A percentile compares a stretch with the other conserved stretches of the same genome.
Evolutionary conservation across 2,329 filamentous ascomycete genomes (phyloP).

Genomic region (Cryphonectria parasitica): DNA sequence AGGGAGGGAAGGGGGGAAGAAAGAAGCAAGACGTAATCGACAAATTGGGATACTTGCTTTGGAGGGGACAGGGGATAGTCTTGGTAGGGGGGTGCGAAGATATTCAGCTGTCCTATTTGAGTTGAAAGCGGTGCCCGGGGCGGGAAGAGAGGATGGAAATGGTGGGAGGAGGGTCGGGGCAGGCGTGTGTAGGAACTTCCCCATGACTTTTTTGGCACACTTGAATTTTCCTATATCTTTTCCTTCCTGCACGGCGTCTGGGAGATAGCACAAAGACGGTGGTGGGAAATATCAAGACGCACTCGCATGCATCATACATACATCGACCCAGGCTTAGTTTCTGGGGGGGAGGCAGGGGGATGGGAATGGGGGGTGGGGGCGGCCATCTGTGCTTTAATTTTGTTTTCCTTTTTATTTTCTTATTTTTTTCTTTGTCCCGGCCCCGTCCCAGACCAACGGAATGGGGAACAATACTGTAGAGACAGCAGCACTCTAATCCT

Average conservation of each 20-base stretch:
- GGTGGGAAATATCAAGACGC: constrained; percentile 11
- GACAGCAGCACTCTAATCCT: background rate
- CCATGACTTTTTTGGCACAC: background rate
- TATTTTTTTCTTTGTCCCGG: background rate
- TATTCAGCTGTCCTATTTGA: background rate
- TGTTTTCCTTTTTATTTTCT: background rate
- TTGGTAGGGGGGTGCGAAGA: no score
- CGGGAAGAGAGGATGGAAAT: no score
- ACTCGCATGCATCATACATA: constrained; percentile 1
- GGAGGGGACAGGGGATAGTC: background rate
- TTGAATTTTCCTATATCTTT: background rate
- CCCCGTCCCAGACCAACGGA: background rate
- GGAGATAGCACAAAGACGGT: constrained; percentile 12
- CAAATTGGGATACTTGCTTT: background rate
- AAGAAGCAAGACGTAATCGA: background rate
- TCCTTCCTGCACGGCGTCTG: constrained; percentile 19
- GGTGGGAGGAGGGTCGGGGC: background rate
- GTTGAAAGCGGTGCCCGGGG: no score
- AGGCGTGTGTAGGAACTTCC: background rate
- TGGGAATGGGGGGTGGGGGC: background rate
- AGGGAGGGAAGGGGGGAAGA: background rate
- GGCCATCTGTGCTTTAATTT: background rate
- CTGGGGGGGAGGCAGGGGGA: no score
- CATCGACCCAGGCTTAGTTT: background rate
- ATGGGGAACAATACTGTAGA: background rate